Conservation (phyloP, 2,329 filamentous ascomycete species). For the Alternaria solani region DNA sequence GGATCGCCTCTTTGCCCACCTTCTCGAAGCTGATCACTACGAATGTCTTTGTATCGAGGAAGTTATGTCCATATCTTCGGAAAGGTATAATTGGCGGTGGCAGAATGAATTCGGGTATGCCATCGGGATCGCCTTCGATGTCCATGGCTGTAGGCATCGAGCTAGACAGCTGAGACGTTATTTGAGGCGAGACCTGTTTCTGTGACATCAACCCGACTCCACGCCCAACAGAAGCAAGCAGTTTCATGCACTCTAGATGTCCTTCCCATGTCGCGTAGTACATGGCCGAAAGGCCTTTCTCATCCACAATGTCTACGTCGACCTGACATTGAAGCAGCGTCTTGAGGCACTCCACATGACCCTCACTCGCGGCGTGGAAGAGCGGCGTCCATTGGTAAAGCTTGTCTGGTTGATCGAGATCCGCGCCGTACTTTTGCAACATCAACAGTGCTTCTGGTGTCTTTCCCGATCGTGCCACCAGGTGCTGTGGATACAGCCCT, state of each 20-base stretch:
- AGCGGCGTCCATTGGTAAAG: slow-evolving; percentile 97
- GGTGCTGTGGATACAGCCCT: slow-evolving; percentile 94
- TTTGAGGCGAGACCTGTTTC: slow-evolving; percentile 54
- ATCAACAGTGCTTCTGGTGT: slow-evolving; percentile 80
- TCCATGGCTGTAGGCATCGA: slow-evolving; percentile 53
- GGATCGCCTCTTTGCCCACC: slow-evolving; percentile 74
- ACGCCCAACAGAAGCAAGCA: slow-evolving; percentile 69
- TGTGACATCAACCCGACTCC: slow-evolving; percentile 44
- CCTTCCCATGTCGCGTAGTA: slow-evolving; percentile 99
- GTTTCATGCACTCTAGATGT: slow-evolving; percentile 90
- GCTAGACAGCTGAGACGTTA: slow-evolving; percentile 48
- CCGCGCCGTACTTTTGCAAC: slow-evolving; percentile 83
- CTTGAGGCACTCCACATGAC: slow-evolving; percentile 86
- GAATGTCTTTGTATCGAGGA: slow-evolving; percentile 96
- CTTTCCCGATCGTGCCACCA: slow-evolving; percentile 88
- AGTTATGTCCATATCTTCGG: slow-evolving; percentile 95
- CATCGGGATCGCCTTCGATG: slow-evolving; percentile 79
- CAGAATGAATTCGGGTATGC: slow-evolving; percentile 88
- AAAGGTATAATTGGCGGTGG: slow-evolving; percentile 96
- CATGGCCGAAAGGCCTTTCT: slow-evolving; percentile 92
- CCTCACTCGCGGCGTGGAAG: slow-evolving; percentile 95
- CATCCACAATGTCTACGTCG: slow-evolving; percentile 81
- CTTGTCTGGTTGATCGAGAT: slow-evolving; percentile 92
- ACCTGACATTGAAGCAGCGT: slow-evolving; percentile 81
- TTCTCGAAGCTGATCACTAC: slow-evolving; percentile 91